Evolutionary conservation across 768 basidiomycete genomes (phyloP), one percentile per base, ranked within the genome.

Genomic region (Brasilioporus rufonigricans): DNA sequence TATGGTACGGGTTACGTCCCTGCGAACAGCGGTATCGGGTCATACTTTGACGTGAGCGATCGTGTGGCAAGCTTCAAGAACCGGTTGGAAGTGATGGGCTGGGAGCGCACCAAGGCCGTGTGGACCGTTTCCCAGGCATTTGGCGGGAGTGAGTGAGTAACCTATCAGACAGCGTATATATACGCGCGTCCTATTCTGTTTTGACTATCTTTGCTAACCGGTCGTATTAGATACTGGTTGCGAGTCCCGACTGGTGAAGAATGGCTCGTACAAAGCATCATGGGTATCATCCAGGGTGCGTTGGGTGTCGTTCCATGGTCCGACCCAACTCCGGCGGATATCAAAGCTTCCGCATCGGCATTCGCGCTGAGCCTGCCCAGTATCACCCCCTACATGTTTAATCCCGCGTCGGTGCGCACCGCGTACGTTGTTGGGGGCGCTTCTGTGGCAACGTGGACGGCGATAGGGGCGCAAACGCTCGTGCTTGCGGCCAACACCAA

Each of bases 61-160:
- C 76, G 89, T 31, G 82, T 90, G 74, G 83, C 87, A 47, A 77
- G 85, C 54, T 90, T 85, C 70, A 71, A 71, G 45, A 72, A 83
- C 46, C 76, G 87, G 21, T 61, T 86, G 16, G 78, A 81, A 56
- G 74, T 80, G 45, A 79, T 85, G 57, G 87, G 86, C 2, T 87
- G 87, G 83, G 83, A 85, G 58, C 73, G 81, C 12, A 81, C 77
- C 6, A 85, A 87, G 65, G 80, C 85, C 1, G 77, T 90, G 0
- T 91, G 89, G 91, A 83, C 84, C 2, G 89, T 91, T 1, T 87
- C 89, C 0, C 90, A 92, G 68, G 89, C 79, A 0, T 92, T 92
- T 64, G 87, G 87, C 26, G 64, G 19, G 10, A 19, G 39, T 19
- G 27, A 44, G 44, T 44, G 44, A 29, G 44, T 31, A 18, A 4